These are phyloP conservation scores for Fusarium setosum DNA, from an alignment of 2,329 filamentous ascomycete genomes.

Conservation along the genomic window DNA sequence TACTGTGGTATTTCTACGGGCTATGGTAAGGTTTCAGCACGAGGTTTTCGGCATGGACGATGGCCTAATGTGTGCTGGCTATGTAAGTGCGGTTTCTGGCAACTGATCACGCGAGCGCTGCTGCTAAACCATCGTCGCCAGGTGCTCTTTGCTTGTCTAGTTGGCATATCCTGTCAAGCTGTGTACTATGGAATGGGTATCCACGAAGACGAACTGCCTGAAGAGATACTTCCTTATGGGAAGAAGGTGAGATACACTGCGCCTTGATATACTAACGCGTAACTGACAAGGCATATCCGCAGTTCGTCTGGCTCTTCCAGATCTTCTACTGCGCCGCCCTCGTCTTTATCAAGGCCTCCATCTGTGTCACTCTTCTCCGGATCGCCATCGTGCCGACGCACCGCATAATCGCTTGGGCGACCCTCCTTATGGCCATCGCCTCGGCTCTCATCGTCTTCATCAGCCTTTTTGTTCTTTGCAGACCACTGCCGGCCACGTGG, in stretches of 20 bases:
- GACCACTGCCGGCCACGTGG: background rate
- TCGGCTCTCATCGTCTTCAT: conserved; percentile 4
- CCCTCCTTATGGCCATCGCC: background rate
- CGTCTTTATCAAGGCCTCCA: conserved; percentile 10
- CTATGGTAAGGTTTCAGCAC: too few species aligned
- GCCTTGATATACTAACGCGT: background rate
- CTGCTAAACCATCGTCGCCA: too few species aligned
- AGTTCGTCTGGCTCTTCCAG: conserved; percentile 11
- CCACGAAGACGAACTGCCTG: background rate
- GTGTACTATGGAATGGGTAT: background rate
- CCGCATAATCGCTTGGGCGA: conserved; percentile 1
- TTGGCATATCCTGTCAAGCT: background rate
- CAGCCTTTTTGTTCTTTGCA: background rate
- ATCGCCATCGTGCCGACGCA: conserved; percentile 7
- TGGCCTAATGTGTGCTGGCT: too few species aligned
- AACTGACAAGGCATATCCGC: too few species aligned
- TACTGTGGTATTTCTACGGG: too few species aligned
- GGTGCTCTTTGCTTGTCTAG: background rate
- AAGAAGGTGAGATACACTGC: background rate
- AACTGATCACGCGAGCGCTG: too few species aligned
- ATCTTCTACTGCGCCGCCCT: conserved; percentile 6
- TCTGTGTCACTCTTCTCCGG: conserved; percentile 11
- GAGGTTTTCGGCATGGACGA: too few species aligned
- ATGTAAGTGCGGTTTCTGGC: too few species aligned
- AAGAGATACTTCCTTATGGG: background rate